Evolutionary conservation across 768 basidiomycete species (phyloP), one percentile per base, ranked within the genome.

Genomic region (Coprinopsis strossmayeri): DNA sequence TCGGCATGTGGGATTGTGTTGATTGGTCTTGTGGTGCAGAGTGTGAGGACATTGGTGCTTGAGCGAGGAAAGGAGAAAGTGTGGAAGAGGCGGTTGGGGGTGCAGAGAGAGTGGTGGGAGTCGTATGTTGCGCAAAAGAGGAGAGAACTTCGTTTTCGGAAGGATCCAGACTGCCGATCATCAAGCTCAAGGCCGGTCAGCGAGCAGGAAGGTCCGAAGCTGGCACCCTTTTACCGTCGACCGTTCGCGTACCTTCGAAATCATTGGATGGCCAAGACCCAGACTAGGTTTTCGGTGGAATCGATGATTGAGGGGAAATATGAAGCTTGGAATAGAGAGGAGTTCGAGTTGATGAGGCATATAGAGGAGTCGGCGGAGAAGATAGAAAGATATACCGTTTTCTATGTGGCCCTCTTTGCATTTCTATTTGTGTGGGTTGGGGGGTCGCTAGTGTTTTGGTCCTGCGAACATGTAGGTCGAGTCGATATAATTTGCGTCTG

Each of bases 311-410:
- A 23, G 46, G 55, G 59, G 12, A 49, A 15, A 32, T 32, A 53
- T 1, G 59, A 46, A 13, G 34, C 48, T 20, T 69, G 71, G 65
- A 59, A 61, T 24, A 61, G 58, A 18, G 55, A 62, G 5, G 69
- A 71, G 46, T 72, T 69, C 50, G 66, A 70, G 43, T 50, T 65
- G 15, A 73, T 73, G 72, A 53, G 67, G 21, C 48, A 51, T 18
- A 62, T 71, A 30, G 61, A 66, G 50, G 34, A 40, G 5, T 51
- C 55, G 3, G 59, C 64, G 1, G 59, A 60, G 34, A 50, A 39
- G 1, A 54, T 53, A 5, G 58, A 64, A 41, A 54, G 58, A 46
- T 70, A 70, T 48, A 51, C 60, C 0, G 55, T 63, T 0, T 59
- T 69, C 13, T 56, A 56, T 4, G 54, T 56, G 15, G 62, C 68